Evolutionary conservation across 148 eudicot species (phyloP), one percentile per base, ranked within the genome.

Genomic region (Bassia scoparia): DNA sequence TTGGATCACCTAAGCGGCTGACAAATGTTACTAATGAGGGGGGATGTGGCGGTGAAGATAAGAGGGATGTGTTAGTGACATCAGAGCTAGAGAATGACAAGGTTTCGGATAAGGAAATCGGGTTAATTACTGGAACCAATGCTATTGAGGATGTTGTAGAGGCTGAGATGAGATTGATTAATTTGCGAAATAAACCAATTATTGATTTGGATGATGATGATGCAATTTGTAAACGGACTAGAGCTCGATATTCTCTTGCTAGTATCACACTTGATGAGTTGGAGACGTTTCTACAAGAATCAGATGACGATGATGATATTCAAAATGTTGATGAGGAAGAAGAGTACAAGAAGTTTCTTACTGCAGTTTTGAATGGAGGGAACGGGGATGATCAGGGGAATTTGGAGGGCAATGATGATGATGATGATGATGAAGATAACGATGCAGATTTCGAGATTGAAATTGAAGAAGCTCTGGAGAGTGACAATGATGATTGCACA

Each of bases 361-460:
- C 97, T 17, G 93, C 97, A 70, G 98, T 94, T 77, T 80, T 94
- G 78, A 85, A 82, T 68, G 93, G 87, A 68, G 88, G 84, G 67
- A 82, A 84, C 74, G 83, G 73, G 26, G 84, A 84, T 77, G 76
- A 78, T 80, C 81, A 75, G 33, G 79, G 77, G 67, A 70, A 75
- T 21, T 74, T 79, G 53, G 96, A 72, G 54, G 96, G 81, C 61
- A 86, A 82, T 86, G 84, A 80, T 46, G 96, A 90, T 31, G 91
- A 87, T 7, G 96, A 80, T 3, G 96, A 80, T 1, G 98, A 94
- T 86, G 98, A 94, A 83, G 98, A 94, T 75, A 94, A 91, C 82
- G 98, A 94, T 84, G 98, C 93, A 56, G 98, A 94, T 78, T 94
- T 94, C 81, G 97, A 94, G 81, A 82, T 94, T 72, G 98, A 91